Base-by-base conservation (phyloP, 768 basidiomycete species). In the Agrocybe chaxingu region DNA sequence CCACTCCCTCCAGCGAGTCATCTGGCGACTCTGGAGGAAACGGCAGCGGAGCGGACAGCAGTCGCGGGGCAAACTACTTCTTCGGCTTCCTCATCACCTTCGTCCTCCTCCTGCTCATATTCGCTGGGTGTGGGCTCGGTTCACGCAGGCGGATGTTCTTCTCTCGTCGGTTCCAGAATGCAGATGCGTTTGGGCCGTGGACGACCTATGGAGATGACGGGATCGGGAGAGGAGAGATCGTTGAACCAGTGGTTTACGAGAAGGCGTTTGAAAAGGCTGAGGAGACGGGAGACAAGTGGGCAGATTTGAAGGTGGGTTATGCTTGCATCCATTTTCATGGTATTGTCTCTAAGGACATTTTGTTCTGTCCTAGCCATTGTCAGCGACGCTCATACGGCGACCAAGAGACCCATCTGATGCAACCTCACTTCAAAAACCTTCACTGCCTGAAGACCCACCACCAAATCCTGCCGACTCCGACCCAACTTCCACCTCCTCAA, bases 51-150 rank as follows among this genome's bases (percentile, higher is more conserved):
- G 55, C 43, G 30, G 45, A 43, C 45, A 42, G 57, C 43, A 59
- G 40, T 47, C 67, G 67, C 33, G 70, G 73, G 6, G 70, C 74
- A 16, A 75, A 66, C 54, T 76, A 77, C 59, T 78, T 78, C 61
- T 77, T 78, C 50, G 78, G 78, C 3, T 78, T 80, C 54, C 72
- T 80, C 53, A 72, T 78, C 58, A 70, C 75, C 18, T 75, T 80
- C 55, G 65, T 75, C 50, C 66, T 71, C 1, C 68, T 79, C 40
- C 61, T 82, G 29, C 64, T 81, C 40, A 60, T 82, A 42, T 80
- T 82, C 47, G 65, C 80, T 7, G 75, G 70, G 3, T 81, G 79
- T 44, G 79, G 77, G 7, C 56, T 82, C 11, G 67, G 73, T 42
- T 72, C 79, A 12, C 69, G 80, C 52, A 64, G 77, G 40, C 62